Conservation (phyloP, 2,329 filamentous ascomycete species). For the Camptophora hylomeconis region DNA sequence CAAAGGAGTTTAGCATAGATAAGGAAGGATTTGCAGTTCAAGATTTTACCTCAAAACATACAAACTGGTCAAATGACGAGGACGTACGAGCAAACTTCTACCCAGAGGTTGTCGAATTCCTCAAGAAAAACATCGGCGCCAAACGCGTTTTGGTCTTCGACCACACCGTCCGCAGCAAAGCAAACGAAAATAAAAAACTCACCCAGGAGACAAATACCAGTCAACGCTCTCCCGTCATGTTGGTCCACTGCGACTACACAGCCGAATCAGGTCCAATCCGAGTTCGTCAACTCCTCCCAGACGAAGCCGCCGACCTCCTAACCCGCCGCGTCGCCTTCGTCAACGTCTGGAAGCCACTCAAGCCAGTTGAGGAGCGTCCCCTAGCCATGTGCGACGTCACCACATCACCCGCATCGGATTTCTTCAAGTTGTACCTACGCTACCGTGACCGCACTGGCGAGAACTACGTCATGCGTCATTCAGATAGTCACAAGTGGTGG, state of each 20-base stretch:
- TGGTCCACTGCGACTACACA: slow-evolving; percentile 33
- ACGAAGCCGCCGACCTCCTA: slow-evolving; percentile 30
- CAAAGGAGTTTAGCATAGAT: slow-evolving; percentile 32
- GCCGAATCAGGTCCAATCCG: slow-evolving; percentile 29
- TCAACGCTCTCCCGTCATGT: slow-evolving; percentile 14
- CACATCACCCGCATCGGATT: slow-evolving; percentile 24
- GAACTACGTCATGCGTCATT: slow-evolving; percentile 28
- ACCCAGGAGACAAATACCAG: slow-evolving; percentile 19
- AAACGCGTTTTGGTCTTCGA: slow-evolving; percentile 36
- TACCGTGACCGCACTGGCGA: slow-evolving; percentile 28
- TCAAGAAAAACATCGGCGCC: slow-evolving; percentile 33
- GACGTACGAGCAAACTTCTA: slow-evolving; percentile 31
- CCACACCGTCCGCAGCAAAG: slow-evolving; percentile 33
- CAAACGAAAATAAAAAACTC: slow-evolving; percentile 14
- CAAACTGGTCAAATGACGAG: slow-evolving; percentile 29
- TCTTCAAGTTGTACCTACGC: slow-evolving; percentile 28
- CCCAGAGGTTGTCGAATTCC: slow-evolving; percentile 33
- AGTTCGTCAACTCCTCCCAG: slow-evolving; percentile 32
- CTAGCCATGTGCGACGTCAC: slow-evolving; percentile 29
- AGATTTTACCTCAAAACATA: slow-evolving; percentile 27
- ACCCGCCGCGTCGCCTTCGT: slow-evolving; percentile 35
- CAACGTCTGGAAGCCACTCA: slow-evolving; percentile 39
- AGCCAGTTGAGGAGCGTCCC: slow-evolving; percentile 26
- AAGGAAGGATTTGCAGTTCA: slow-evolving; percentile 34
- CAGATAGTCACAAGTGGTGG: slow-evolving; percentile 25